Evolutionary conservation across 2,329 filamentous ascomycete species (phyloP), one percentile per base, ranked within the genome.

Genomic region (Penicillium sp.): DNA sequence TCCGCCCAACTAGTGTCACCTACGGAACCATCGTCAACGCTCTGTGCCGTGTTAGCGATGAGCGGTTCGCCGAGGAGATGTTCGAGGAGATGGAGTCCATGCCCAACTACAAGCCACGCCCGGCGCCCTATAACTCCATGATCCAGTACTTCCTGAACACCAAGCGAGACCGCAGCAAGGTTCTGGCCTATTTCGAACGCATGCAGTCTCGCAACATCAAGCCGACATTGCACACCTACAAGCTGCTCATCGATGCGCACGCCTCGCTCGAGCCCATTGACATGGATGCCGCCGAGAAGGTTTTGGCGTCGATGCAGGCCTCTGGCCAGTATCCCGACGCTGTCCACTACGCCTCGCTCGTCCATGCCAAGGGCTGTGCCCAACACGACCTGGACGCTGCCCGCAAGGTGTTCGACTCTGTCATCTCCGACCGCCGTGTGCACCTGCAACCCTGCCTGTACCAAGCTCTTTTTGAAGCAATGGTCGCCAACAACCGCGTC

Each of bases 1-100:
- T 98, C 60, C 90, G 91, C 57, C 93, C 93, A 2, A 98, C 93
- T 0, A 96, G 89, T 33, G 93, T 98, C 41, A 98, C 93, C 1
- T 98, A 98, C 58, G 93, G 93, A 48, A 98, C 93, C 9, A 90
- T 98, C 57, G 91, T 98, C 70, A 98, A 98, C 57, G 93, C 93
- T 16, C 79, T 98, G 10, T 96, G 90, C 76, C 87, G 93, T 56
- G 93, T 97, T 40, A 95, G 89, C 53, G 93, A 98, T 56, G 91
- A 97, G 72, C 94, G 91, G 62, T 95, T 96, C 63, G 93, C 93
- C 18, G 93, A 96, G 62, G 89, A 97, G 68, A 81, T 97, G 56
- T 98, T 98, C 61, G 89, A 97, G 61, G 93, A 98, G 73, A 98
- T 98, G 93, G 93, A 98, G 73, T 81, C 84, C 32, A 95, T 94